Evolutionary conservation across 2,329 filamentous ascomycete species (phyloP).

Genomic region (Claviceps sorghi): DNA sequence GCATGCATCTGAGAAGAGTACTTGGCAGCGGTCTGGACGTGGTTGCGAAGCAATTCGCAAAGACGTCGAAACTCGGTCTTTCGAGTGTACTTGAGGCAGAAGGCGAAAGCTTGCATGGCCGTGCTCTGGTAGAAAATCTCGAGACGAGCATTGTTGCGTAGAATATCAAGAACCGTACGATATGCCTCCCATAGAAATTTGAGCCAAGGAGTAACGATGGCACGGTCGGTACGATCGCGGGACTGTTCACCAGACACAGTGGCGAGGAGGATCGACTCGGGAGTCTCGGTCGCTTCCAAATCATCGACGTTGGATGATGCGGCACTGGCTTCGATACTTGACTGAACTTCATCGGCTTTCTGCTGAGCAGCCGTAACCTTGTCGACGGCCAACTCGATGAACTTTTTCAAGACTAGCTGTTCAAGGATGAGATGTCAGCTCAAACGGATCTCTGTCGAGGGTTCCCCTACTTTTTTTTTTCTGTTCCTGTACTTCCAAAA

Average conservation of each 20-base stretch:
- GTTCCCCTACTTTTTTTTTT: background rate
- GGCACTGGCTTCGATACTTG: constrained; percentile 58
- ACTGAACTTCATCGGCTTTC: constrained; percentile 92
- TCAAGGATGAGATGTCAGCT: constrained; percentile 4
- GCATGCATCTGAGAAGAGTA: constrained; percentile 99
- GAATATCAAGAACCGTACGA: constrained; percentile 91
- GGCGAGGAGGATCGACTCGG: constrained; percentile 92
- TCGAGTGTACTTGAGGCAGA: constrained; percentile 93
- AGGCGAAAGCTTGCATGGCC: constrained; percentile 95
- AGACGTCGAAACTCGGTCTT: constrained; percentile 99
- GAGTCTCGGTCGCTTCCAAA: constrained; percentile 91
- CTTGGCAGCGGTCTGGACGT: constrained; percentile 97
- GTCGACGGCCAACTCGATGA: constrained; percentile 90
- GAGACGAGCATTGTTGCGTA: constrained; percentile 95
- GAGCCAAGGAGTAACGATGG: constrained; percentile 96
- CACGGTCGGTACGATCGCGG: constrained; percentile 89
- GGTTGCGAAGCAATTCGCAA: constrained; percentile 94
- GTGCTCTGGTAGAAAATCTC: constrained; percentile 98
- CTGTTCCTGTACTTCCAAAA: background rate
- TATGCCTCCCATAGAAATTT: constrained; percentile 99
- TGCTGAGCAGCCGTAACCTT: constrained; percentile 93
- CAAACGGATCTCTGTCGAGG: background rate
- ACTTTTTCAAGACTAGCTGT: constrained; percentile 84
- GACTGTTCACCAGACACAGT: constrained; percentile 98
- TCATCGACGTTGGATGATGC: constrained; percentile 72